Evolutionary conservation across 2,329 filamentous ascomycete genomes (phyloP).

Genomic region (Colletotrichum sp.): DNA sequence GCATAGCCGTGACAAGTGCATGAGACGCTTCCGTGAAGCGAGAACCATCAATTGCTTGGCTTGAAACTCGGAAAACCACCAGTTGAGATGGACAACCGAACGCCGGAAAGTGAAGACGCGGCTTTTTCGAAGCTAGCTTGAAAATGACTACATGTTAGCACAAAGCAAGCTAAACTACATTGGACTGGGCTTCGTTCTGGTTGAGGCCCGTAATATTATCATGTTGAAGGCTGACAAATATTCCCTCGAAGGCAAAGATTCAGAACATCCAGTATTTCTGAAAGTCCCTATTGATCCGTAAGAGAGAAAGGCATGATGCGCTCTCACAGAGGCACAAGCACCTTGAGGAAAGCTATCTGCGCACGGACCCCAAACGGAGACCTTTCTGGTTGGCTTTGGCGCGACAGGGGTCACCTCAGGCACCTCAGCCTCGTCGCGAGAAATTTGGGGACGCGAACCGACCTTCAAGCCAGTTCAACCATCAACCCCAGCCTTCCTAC

Average conservation of each 20-base stretch:
- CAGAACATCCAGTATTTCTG: background rate
- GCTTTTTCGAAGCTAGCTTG: background rate
- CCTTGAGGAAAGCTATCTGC: background rate
- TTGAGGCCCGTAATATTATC: background rate
- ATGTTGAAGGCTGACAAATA: background rate
- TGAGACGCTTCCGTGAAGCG: fast-evolving
- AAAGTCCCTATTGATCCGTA: background rate
- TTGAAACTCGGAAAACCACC: background rate
- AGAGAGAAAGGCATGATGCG: background rate
- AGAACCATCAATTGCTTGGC: background rate
- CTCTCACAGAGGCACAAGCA: background rate
- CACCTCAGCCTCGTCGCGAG: slow-evolving; percentile 24
- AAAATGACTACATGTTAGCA: fast-evolving
- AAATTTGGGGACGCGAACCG: slow-evolving; percentile 22
- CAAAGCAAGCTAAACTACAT: fast-evolving
- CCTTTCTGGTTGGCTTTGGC: background rate
- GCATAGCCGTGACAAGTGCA: fast-evolving
- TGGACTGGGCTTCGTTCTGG: fast-evolving
- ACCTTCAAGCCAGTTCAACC: background rate
- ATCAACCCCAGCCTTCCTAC: background rate
- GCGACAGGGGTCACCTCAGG: slow-evolving; percentile 12
- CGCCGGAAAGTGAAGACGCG: fast-evolving
- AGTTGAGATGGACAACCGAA: background rate
- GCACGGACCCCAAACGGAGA: background rate
- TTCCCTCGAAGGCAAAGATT: background rate